phyloP scores from a whole-genome alignment of 371 early-diverging fungal genomes.

The Conidiobolus incongruus region DNA sequence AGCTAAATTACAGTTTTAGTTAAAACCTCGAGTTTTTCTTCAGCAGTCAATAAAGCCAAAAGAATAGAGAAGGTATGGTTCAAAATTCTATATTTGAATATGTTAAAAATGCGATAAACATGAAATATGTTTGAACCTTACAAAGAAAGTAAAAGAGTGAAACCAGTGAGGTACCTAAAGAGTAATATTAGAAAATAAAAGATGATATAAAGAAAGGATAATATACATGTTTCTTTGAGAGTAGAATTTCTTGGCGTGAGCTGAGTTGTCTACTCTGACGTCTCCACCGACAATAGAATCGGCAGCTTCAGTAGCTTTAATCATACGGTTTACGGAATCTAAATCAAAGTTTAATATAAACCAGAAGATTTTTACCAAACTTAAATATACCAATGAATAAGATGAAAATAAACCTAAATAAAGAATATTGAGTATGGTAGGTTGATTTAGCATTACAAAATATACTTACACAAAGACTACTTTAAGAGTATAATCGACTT shows the following conservation, averaged over 20 bases:
- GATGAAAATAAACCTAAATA: constrained; percentile 27
- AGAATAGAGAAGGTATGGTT: constrained; percentile 51
- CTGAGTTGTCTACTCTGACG: constrained; percentile 26
- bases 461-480: constrained; percentile 29
- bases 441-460: not conserved
- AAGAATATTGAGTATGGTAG: not conserved
- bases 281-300: constrained; percentile 15
- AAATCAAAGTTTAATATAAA: constrained; percentile 1
- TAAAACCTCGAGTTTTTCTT: constrained; percentile 32
- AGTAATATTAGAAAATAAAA: too few relatives aligned
- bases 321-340: constrained; percentile 48
- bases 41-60: constrained; percentile 34
- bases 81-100: too few relatives aligned
- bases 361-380: not conserved
- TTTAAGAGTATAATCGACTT: constrained; percentile 23
- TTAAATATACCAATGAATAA: constrained; percentile 26
- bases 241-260: constrained; percentile 53
- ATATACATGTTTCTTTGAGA: constrained; percentile 69
- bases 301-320: constrained; percentile 20
- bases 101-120: too few relatives aligned
- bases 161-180: constrained; percentile 54
- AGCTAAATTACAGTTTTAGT: constrained; percentile 19
- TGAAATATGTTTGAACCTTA: constrained; percentile 7
- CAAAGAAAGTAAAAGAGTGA: constrained; percentile 67
- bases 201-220: not conserved